Base-by-base conservation (phyloP, 306 rosid genomes). In the Astragalus membranaceus region DNA sequence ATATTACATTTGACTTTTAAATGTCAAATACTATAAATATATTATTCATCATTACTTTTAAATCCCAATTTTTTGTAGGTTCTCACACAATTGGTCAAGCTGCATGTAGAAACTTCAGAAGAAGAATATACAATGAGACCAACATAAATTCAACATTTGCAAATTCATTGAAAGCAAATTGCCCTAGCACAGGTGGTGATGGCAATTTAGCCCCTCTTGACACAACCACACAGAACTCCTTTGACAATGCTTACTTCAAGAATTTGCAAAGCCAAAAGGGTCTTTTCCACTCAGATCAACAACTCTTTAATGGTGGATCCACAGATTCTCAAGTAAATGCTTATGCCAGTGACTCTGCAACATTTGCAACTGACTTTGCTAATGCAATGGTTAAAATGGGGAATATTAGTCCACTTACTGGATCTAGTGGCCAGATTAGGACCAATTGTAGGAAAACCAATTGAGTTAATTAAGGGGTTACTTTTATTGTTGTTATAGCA, bases 31-130 rank as follows among this genome's bases (percentile, higher is more conserved):
- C 0, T 26, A 26, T 26, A 26, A 26, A 26, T 26, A 12, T 5
- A 46, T 46, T 23, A 42, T 42, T 20, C 39, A 20, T 6, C 5
- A 62, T 47, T 8, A 29, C 0, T 15, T 50, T 49, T 32, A 10
- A 1, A 7, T 72, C 13, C 37, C 0, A 13, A 10, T 11, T 29
- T 53, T 10, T 32, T 67, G 58, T 46, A 69, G 96, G 96, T 9
- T n/a, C 88, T 20, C 96, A 89, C 30, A 81, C 92, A 30, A 85
- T 89, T 23, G 90, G 90, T 1, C 81, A 80, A 83, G 86, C 88
- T 2, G 72, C 81, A 37, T 85, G 91, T 71, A 2, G 0, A 15
- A 7, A 0, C 39, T 87, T 89, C 53, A 65, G 86, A 53, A 0
- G 65, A 13, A 72, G 96, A 69, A 76, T 89, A 3, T 84, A 85